Percentiles rank a stretch among this genome's conserved stretches.
Evolutionary conservation across 306 rosid species (phyloP).

Genomic region (Neltuma alba): DNA sequence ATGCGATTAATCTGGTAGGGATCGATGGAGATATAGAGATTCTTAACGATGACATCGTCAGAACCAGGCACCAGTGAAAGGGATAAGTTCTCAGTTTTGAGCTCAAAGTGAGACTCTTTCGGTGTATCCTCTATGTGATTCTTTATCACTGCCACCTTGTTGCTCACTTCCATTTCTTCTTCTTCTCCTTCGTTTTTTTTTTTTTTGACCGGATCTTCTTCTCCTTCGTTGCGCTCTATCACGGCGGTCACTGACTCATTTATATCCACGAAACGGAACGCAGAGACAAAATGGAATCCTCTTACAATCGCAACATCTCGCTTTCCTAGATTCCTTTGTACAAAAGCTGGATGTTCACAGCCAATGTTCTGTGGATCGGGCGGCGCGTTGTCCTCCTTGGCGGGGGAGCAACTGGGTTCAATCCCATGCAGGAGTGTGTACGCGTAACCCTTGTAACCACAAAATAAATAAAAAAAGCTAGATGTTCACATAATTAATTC

Average conservation of each 20-base stretch:
- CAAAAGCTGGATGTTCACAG: neutral
- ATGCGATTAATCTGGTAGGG: constrained; percentile 71
- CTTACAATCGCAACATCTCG: neutral
- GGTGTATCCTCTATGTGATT: constrained; percentile 53
- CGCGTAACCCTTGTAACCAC: too few relatives aligned
- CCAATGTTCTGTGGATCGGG: too few relatives aligned
- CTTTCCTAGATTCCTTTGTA: neutral
- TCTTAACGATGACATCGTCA: constrained; percentile 54
- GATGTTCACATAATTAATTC: too few relatives aligned
- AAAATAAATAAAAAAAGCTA: too few relatives aligned
- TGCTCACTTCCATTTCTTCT: constrained; percentile 67
- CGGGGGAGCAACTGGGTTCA: too few relatives aligned
- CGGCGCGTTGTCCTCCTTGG: too few relatives aligned
- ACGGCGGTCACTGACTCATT: neutral
- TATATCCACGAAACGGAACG: neutral
- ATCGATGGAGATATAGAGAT: constrained; percentile 64
- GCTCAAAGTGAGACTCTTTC: constrained; percentile 55
- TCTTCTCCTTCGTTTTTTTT: too few relatives aligned
- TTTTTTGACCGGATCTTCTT: neutral
- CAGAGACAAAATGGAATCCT: neutral
- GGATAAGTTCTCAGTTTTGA: constrained; percentile 41
- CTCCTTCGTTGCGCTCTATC: neutral
- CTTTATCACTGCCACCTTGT: constrained; percentile 49
- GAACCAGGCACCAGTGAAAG: constrained; percentile 44
- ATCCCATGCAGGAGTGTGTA: too few relatives aligned